Evolutionary conservation across 2,329 filamentous ascomycete species (phyloP), one percentile per base, ranked within the genome.

Genomic region (Penicillium sp.): DNA sequence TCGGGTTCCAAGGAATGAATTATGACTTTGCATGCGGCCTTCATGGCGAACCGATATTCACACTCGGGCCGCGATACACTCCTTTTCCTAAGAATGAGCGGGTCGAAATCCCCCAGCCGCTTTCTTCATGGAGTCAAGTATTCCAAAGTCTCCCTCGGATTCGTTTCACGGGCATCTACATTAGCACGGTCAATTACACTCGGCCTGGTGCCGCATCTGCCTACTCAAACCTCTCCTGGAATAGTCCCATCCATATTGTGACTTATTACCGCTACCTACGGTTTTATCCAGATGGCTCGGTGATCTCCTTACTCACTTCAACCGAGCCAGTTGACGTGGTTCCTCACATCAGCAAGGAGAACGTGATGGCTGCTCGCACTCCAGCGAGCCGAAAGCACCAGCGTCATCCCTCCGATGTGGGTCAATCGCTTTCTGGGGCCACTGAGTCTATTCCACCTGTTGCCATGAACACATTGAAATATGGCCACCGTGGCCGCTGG

Each of bases 181-280:
- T 99, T 73, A 90, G 86, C 72, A 97, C 93, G 0, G 91, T 96
- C 55, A 97, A 97, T 76, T 99, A 99, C 75, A 85, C 90, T 46
- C 89, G 94, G 23, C 79, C 90, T 0, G 94, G 94, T 30, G 88
- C 88, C 55, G 81, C 86, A 10, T 86, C 85, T 3, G 81, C 83
- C 18, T 70, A 71, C 56, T 87, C 86, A 60, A 86, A 85, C 51
- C 76, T 88, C 16, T 87, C 89, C 1, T 96, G 92, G 90, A 79
- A 78, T 65, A 87, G 83, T 23, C 92, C 92, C 8, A 88, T 97
- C 34, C 91, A 96, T 70, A 95, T 97, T 55, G 91, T 99, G 45
- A 99, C 94, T 0, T 99, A 97, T 76, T 99, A 96, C 76, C 90
- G 94, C 54, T 99, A 97, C 74, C 83, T 99, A 3, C 89, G 94